phyloP scores from a whole-genome alignment of 176 grass and related monocot genomes.

The Pharus latifolius region DNA sequence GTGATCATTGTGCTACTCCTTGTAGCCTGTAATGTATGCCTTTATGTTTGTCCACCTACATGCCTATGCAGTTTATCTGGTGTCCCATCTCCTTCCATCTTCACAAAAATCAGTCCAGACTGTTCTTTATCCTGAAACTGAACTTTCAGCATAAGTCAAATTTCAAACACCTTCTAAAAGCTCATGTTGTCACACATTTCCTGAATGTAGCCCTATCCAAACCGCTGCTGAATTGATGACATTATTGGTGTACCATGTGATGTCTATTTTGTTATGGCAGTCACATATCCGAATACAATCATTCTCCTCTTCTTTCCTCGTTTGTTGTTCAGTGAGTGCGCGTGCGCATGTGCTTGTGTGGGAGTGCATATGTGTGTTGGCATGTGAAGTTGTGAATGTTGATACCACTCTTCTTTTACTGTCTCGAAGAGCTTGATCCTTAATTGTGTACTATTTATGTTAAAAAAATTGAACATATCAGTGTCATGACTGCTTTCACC shows the following conservation, averaged over 20 bases:
- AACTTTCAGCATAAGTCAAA: neutral
- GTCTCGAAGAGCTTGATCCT: too few relatives aligned
- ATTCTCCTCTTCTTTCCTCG: neutral
- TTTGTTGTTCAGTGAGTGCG: too few relatives aligned
- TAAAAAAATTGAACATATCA: too few relatives aligned
- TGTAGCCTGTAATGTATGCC: constrained; percentile 16
- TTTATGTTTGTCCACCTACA: neutral
- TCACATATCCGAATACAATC: neutral
- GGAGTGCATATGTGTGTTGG: too few relatives aligned
- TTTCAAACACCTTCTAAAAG: too few relatives aligned
- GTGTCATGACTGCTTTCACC: neutral
- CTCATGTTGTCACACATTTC: too few relatives aligned
- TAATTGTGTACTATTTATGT: too few relatives aligned
- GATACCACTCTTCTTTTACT: too few relatives aligned
- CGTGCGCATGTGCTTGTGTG: too few relatives aligned
- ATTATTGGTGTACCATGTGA: neutral
- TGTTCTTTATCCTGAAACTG: neutral
- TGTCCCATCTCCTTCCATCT: neutral
- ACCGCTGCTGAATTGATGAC: neutral
- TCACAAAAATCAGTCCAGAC: neutral
- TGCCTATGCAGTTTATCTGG: neutral
- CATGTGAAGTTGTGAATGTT: too few relatives aligned
- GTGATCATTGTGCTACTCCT: neutral
- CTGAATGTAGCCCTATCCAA: too few relatives aligned
- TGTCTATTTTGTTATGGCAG: neutral